Percentiles rank a stretch among this genome's conserved stretches.
These are phyloP conservation scores for Ascoidea asiatica DNA, from an alignment of 805 yeast species.

Conservation along the genomic window DNA sequence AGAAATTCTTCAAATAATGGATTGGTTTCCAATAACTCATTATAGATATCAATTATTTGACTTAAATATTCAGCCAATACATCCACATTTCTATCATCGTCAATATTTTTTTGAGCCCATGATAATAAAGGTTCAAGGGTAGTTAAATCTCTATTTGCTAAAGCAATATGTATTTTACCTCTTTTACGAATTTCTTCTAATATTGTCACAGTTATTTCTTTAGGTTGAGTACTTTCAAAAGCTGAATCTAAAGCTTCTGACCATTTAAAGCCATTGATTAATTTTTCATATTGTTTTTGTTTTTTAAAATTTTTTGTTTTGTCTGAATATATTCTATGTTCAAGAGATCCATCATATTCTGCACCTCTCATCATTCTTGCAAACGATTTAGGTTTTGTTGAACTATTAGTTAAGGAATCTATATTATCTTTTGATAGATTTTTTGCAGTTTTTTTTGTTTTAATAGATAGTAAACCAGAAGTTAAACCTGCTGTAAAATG, in stretches of 20 bases:
- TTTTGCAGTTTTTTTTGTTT: slow-evolving; percentile 69
- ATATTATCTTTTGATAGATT: slow-evolving; percentile 27
- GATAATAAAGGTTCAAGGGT: slow-evolving; percentile 73
- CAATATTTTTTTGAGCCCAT: slow-evolving; percentile 69
- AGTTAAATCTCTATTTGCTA: slow-evolving; percentile 74
- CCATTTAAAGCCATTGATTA: slow-evolving; percentile 84
- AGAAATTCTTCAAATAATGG: slow-evolving; percentile 69
- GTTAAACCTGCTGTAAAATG: slow-evolving; percentile 89
- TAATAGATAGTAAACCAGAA: slow-evolving; percentile 75
- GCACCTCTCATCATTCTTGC: slow-evolving; percentile 81
- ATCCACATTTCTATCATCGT: slow-evolving; percentile 61
- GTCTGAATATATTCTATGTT: slow-evolving; percentile 55
- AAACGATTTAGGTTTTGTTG: slow-evolving; percentile 29
- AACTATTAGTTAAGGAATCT: neutral
- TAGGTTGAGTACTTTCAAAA: slow-evolving; percentile 61
- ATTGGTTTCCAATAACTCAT: slow-evolving; percentile 55
- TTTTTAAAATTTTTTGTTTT: slow-evolving; percentile 38
- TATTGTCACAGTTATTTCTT: slow-evolving; percentile 71
- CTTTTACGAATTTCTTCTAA: slow-evolving; percentile 76
- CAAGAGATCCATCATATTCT: slow-evolving; percentile 83
- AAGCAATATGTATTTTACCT: slow-evolving; percentile 77
- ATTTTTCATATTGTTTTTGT: slow-evolving; percentile 69
- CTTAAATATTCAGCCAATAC: slow-evolving; percentile 57
- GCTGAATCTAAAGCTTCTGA: slow-evolving; percentile 85
- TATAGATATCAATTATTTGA: slow-evolving; percentile 62